These are phyloP conservation scores for Cyclocybe cylindracea DNA, from an alignment of 768 basidiomycete genomes.

Conservation along the genomic window DNA sequence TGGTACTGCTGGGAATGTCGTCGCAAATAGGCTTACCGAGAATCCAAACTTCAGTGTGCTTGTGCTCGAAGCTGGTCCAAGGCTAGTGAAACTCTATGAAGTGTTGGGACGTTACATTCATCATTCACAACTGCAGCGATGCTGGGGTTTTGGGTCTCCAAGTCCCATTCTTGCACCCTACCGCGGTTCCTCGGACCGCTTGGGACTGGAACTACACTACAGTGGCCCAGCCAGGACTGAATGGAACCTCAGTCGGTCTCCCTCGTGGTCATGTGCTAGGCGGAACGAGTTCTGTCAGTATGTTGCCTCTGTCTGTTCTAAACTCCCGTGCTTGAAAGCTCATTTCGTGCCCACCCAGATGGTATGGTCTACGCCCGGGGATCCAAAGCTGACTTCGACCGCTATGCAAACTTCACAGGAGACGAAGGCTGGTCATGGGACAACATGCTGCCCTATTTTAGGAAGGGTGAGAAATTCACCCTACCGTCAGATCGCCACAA, in stretches of 20 bases:
- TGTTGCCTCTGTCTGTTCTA: neutral
- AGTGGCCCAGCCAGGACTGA: slow-evolving; percentile 21
- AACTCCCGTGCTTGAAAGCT: slow-evolving; percentile 1
- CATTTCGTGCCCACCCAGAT: slow-evolving; percentile 14
- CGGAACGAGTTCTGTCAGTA: slow-evolving; percentile 28
- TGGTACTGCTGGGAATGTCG: slow-evolving; percentile 58
- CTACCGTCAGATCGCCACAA: slow-evolving; percentile 33
- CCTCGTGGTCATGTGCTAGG: slow-evolving; percentile 30
- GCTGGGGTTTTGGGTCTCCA: slow-evolving; percentile 14
- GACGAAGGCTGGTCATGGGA: slow-evolving; percentile 51
- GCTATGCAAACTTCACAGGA: slow-evolving; percentile 47
- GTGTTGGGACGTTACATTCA: neutral
- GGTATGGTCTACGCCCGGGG: slow-evolving; percentile 33
- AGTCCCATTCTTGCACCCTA: slow-evolving; percentile 11
- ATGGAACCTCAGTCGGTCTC: slow-evolving; percentile 19
- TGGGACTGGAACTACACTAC: slow-evolving; percentile 34
- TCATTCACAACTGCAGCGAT: slow-evolving; percentile 3
- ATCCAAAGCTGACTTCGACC: slow-evolving; percentile 49
- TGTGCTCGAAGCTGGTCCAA: slow-evolving; percentile 56
- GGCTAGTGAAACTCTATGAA: slow-evolving; percentile 33
- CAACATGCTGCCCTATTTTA: slow-evolving; percentile 29
- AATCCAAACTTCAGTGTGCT: slow-evolving; percentile 46
- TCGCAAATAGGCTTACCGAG: slow-evolving; percentile 59
- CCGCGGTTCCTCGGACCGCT: slow-evolving; percentile 15
- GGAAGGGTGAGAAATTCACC: slow-evolving; percentile 22